These are phyloP conservation scores for Brassica hybrid DNA, from an alignment of 441 rosid genomes.

Conservation along the genomic window DNA sequence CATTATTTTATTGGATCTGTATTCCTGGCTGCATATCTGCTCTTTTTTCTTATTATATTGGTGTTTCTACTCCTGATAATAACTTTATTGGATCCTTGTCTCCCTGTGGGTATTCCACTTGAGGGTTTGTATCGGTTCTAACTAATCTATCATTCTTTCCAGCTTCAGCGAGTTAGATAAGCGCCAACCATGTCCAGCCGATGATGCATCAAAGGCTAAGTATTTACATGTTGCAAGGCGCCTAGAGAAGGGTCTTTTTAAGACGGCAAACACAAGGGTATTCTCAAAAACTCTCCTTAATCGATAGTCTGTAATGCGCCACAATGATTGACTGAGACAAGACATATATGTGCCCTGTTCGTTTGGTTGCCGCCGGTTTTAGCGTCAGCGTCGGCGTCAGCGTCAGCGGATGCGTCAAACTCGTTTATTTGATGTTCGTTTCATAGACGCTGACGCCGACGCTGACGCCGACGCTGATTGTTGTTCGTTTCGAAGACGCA, in stretches of 20 bases:
- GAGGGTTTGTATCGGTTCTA: background rate
- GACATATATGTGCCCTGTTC: too few relatives aligned
- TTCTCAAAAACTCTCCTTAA: slow-evolving; percentile 5
- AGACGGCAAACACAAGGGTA: slow-evolving; percentile 75
- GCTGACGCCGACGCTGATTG: too few relatives aligned
- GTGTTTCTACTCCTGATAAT: background rate
- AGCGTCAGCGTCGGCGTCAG: too few relatives aligned
- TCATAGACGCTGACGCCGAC: too few relatives aligned
- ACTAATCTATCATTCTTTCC: slow-evolving; percentile 38
- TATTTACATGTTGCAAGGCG: slow-evolving; percentile 78
- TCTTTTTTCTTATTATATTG: background rate
- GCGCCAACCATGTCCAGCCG: slow-evolving; percentile 57
- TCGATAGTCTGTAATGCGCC: background rate
- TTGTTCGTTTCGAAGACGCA: too few relatives aligned
- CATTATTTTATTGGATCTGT: background rate
- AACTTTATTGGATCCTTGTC: background rate
- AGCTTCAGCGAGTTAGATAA: slow-evolving; percentile 33
- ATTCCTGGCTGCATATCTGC: background rate
- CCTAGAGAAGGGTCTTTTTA: slow-evolving; percentile 88
- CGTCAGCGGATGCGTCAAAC: too few relatives aligned
- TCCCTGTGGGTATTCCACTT: background rate
- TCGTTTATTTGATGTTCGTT: too few relatives aligned
- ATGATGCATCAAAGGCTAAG: slow-evolving; percentile 59
- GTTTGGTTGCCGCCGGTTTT: too few relatives aligned
- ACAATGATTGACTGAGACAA: background rate